Conservation (phyloP, 352 stramenopile species). For the Peronospora tabacina region DNA sequence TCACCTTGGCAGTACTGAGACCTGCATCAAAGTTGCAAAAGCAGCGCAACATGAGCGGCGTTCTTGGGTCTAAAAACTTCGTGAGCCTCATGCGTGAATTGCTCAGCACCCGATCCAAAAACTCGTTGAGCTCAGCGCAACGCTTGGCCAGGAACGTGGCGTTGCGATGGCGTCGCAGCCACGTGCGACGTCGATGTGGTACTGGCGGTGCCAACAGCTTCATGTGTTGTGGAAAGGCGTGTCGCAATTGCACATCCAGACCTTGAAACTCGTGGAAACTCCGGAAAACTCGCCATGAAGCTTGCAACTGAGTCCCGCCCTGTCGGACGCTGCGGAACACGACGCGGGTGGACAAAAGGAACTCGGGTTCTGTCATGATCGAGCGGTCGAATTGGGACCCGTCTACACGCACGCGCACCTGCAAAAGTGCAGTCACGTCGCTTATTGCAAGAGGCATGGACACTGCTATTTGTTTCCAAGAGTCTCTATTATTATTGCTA, state of each 20-base stretch:
- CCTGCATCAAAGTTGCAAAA: conserved; percentile 81
- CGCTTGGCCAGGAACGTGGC: conserved; percentile 52
- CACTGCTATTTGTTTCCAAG: not conserved
- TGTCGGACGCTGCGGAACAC: conserved; percentile 59
- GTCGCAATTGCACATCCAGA: conserved; percentile 62
- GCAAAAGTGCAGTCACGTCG: conserved; percentile 63
- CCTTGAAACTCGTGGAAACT: conserved; percentile 70
- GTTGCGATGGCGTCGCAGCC: conserved; percentile 51
- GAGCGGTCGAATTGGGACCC: conserved; percentile 64
- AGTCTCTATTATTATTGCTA: not conserved
- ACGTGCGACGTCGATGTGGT: conserved; percentile 45
- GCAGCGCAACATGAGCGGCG: conserved; percentile 62
- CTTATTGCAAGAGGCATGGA: conserved; percentile 32
- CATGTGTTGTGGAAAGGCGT: conserved; percentile 59
- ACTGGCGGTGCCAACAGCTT: conserved; percentile 37
- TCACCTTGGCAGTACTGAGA: conserved; percentile 35
- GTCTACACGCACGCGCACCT: conserved; percentile 45
- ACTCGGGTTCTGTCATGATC: conserved; percentile 78
- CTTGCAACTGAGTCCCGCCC: conserved; percentile 45
- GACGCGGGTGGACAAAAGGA: conserved; percentile 47
- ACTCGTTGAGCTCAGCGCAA: conserved; percentile 59
- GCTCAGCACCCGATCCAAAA: conserved; percentile 37
- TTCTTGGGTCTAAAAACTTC: conserved; percentile 59
- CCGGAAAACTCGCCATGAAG: conserved; percentile 53
- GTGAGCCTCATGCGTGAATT: conserved; percentile 48